Base-by-base conservation (phyloP, 2,329 filamentous ascomycete species). In the Didymella pinodella region DNA sequence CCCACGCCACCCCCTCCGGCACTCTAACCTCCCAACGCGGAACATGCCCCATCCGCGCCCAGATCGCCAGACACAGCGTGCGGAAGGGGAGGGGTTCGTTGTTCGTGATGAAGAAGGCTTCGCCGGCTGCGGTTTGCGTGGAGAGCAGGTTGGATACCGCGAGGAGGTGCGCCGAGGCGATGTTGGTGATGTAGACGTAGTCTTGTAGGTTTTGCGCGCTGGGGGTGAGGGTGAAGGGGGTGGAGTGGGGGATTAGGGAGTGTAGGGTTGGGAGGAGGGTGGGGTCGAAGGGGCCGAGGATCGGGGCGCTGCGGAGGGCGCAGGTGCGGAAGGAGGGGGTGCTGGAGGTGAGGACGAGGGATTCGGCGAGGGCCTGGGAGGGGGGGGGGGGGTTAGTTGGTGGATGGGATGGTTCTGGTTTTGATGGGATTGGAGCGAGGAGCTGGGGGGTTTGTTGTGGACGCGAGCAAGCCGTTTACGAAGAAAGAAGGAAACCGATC, bases 31-130 rank as follows among this genome's bases (percentile, higher is more conserved):
- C 69, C 49, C 78, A 84, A 0, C 68, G 67, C 5, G 85, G 85
- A 26, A 82, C 77, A 65, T 85, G 83, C 0, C 79, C 84, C 65
- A 87, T 87, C 29, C 81, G 73, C 8, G 81, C 83, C 92, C 92
- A 98, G 46, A 97, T 84, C 38, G 88, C 87, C 40, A 91, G 85
- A 59, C 90, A 87, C 74, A 96, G 90, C 77, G 96, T 92, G 88
- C 95, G 96, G 78, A 97, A 96, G 76, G 94, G 94, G 20, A 96
- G 83, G 5, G 94, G 94, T 67, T 87, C 83, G 78, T 93, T 91
- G 77, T 98, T 98, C 57, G 92, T 95, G 72, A 98, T 86, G 79
- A 97, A 88, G 81, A 98, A 94, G 49, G 88, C 88, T 76, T 97
- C 89, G 59, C 94, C 95, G 0, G 83, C 82, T 20, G 85, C 88